Evolutionary conservation across 2,329 filamentous ascomycete genomes (phyloP), one percentile per base, ranked within the genome.

Genomic region (Leptographium galeiforme): DNA sequence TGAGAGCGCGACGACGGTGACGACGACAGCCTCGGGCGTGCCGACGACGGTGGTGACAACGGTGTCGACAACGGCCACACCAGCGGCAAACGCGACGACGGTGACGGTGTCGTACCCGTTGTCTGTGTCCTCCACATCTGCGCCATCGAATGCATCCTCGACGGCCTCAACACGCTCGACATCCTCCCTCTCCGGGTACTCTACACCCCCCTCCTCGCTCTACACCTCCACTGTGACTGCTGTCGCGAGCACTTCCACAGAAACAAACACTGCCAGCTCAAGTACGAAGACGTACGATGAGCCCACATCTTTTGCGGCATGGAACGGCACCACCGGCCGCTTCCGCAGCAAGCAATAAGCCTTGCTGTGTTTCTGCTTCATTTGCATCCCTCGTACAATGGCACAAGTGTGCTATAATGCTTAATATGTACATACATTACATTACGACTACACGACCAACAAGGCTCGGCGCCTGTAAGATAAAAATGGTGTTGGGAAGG

Each of bases 281-380:
- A 51, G 30, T 18, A 43, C 49, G 10, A 34, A 18, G 30, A n/a
- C 39, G 10, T 43, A 43, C 12, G 49, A 51, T 8, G n/a, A 44
- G 73, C 70, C 72, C 54, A 72, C 72, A 4, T 66, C 66, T 0
- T 75, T 74, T 52, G 70, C 70, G 3, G 45, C 69, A 0, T 72
- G 69, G 69, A 75, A 72, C 56, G 66, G 61, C 51, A 72, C 71
- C 2, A 54, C 45, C 14, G 61, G 54, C 36, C 61, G 60, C 18
- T 60, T 52, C 30, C 48, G 51, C 25, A 25, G 14, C 4, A 44
- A 34, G 7, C 18, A 33, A 10, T 49, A 13, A 39, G n/a, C 1
- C 39, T 4, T 34, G 7, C 25, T 30, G 32, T 30, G n/a, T 40
- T 12, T 14, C 18, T 30, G 41, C n/a, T 32, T n/a, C n/a, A n/a